A percentile compares a stretch with the other conserved stretches of the same genome.
phyloP scores from a whole-genome alignment of 805 yeast genomes.

The Saturnispora hagleri region DNA sequence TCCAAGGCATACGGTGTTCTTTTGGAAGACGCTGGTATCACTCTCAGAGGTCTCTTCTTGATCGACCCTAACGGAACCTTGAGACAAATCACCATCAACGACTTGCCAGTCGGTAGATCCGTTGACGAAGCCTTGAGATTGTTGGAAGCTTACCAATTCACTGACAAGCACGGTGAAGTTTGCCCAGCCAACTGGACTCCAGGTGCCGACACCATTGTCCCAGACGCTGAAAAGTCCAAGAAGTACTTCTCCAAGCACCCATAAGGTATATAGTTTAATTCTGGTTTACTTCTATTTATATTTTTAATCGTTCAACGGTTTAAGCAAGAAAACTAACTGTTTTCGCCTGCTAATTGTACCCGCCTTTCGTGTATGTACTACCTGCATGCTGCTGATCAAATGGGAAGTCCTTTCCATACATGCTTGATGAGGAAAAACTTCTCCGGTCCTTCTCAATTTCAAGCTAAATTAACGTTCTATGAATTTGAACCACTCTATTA shows the following conservation, averaged over 20 bases:
- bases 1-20: conserved; percentile 96
- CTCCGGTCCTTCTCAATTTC: no score
- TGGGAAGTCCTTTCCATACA: no score
- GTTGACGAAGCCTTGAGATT: conserved; percentile 97
- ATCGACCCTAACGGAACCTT: conserved; percentile 92
- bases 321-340: neutral
- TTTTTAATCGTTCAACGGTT: neutral
- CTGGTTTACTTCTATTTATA: neutral
- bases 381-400: no score
- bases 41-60: conserved; percentile 95
- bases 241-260: conserved; percentile 57
- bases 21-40: conserved; percentile 92
- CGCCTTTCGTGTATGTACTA: no score
- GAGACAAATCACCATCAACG: conserved; percentile 97
- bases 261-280: conserved; percentile 10
- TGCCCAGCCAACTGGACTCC: conserved; percentile 99
- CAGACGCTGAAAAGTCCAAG: conserved; percentile 69
- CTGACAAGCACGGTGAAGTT: conserved; percentile 98
- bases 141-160: conserved; percentile 98
- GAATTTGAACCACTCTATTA: neutral
- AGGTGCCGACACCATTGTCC: conserved; percentile 89
- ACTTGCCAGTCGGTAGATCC: conserved; percentile 98
- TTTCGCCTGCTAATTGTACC: no score
- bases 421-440: no score
- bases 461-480: no score